Conservation (phyloP, 108 stramenopile species). For the Cyclotella choctawhatcheeana region DNA sequence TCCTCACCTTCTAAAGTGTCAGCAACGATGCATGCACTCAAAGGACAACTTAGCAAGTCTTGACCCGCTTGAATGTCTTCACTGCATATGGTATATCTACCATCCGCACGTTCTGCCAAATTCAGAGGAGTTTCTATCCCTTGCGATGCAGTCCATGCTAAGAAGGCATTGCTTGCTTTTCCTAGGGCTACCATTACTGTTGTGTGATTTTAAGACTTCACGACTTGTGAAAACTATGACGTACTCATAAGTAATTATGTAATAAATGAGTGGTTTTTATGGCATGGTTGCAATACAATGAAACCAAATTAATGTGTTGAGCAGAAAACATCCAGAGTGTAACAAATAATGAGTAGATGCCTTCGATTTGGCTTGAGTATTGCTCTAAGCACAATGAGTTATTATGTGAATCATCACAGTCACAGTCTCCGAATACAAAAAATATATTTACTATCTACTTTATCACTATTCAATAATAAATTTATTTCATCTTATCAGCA, state of each 20-base stretch:
- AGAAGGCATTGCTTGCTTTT: constrained; percentile 48
- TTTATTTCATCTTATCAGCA: constrained; percentile 95
- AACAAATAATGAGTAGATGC: too few relatives aligned
- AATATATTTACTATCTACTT: too few relatives aligned
- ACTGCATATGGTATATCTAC: constrained; percentile 49
- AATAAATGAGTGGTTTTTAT: too few relatives aligned
- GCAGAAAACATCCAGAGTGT: too few relatives aligned
- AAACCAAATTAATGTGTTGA: too few relatives aligned
- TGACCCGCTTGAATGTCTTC: constrained; percentile 22
- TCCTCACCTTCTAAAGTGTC: constrained; percentile 45
- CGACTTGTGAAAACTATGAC: too few relatives aligned
- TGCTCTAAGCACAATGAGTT: too few relatives aligned
- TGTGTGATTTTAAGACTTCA: background rate
- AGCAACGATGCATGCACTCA: constrained; percentile 67
- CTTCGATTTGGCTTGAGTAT: too few relatives aligned
- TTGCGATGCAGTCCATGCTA: constrained; percentile 66
- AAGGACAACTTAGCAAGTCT: constrained; percentile 56
- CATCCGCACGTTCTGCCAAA: constrained; percentile 38
- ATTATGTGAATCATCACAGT: too few relatives aligned
- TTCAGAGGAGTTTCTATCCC: constrained; percentile 67
- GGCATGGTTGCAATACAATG: too few relatives aligned
- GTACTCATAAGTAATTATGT: too few relatives aligned
- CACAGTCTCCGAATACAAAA: too few relatives aligned
- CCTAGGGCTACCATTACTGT: constrained; percentile 57
- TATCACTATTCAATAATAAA: constrained; percentile 11